Evolutionary conservation across 2,329 filamentous ascomycete species (phyloP).

Genomic region (Nannizziopsis arthrosporioides): DNA sequence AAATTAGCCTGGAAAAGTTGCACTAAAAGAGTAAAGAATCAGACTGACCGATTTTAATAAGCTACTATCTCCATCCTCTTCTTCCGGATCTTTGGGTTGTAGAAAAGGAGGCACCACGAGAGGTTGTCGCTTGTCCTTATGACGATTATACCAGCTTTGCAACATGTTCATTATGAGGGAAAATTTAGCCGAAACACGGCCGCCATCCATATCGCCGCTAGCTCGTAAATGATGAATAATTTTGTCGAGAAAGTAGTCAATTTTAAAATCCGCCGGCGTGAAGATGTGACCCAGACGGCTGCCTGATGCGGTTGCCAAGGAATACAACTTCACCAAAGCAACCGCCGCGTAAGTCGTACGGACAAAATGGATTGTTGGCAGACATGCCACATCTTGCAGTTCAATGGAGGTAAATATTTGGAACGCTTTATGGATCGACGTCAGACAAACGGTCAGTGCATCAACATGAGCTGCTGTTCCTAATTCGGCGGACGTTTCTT

Average conservation of each 20-base stretch:
- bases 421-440: constrained; percentile 55
- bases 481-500: constrained; percentile 22
- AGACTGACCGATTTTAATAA: neutral
- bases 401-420: constrained; percentile 54
- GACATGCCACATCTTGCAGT: constrained; percentile 45
- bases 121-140: constrained; percentile 28
- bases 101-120: constrained; percentile 15
- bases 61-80: neutral
- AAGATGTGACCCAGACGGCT: constrained; percentile 61
- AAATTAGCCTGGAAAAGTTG: neutral
- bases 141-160: constrained; percentile 53
- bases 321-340: constrained; percentile 62
- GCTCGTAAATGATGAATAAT: constrained; percentile 56
- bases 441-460: constrained; percentile 55
- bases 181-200: constrained; percentile 57
- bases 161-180: constrained; percentile 59
- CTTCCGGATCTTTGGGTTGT: constrained; percentile 2
- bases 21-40: neutral
- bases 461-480: constrained; percentile 51
- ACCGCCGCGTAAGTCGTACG: constrained; percentile 61
- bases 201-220: constrained; percentile 52
- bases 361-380: constrained; percentile 61
- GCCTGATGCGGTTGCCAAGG: constrained; percentile 51
- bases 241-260: constrained; percentile 55
- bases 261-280: constrained; percentile 53